Base-by-base conservation (phyloP, 1,284 basidiomycete species). In the Ustilago hordei region DNA sequence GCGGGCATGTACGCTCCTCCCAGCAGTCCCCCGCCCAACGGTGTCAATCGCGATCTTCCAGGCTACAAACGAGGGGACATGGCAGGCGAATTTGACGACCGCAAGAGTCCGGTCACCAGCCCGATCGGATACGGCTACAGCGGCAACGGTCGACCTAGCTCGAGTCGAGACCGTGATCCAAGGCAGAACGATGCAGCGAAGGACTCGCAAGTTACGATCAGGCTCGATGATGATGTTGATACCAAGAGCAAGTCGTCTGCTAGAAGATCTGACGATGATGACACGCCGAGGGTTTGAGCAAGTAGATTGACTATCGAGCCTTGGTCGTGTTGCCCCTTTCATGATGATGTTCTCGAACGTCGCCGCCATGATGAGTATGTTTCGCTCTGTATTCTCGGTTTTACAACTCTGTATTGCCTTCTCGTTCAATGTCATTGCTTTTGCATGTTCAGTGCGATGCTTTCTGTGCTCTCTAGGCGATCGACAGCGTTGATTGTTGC, bases 51-150 rank as follows among this genome's bases (percentile, higher is more conserved):
- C 55, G 75, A 74, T 59, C 47, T 78, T 36, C 75, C 75, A n/a
- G 70, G 50, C 2, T 78, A 78, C 55, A 58, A 74, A 19, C 66
- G 70, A 2, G 75, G 70, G 12, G 64, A 67, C 36, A 64, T 64
- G 63, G 45, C 73, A 35, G 71, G 61, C 52, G 71, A 78, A 55
- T 70, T 70, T 50, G 70, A 78, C 31, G 75, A 77, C 56, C 70
- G 61, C 45, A 78, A 78, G 55, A 78, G 70, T 41, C 66, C 67
- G 11, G 56, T 53, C 11, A 62, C 48, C 41, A 73, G 75, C 34
- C 69, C 74, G 0, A 63, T 57, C 2, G 63, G 48, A 28, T 69
- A 65, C 13, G 65, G 65, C 7, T 72, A 69, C 60, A 57, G 39
- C 19, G 73, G 69, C 11, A 39, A 50, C 0, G 66, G 70, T 34